Base-by-base conservation (phyloP, 1,284 basidiomycete genomes). In the Meira nashicola region DNA sequence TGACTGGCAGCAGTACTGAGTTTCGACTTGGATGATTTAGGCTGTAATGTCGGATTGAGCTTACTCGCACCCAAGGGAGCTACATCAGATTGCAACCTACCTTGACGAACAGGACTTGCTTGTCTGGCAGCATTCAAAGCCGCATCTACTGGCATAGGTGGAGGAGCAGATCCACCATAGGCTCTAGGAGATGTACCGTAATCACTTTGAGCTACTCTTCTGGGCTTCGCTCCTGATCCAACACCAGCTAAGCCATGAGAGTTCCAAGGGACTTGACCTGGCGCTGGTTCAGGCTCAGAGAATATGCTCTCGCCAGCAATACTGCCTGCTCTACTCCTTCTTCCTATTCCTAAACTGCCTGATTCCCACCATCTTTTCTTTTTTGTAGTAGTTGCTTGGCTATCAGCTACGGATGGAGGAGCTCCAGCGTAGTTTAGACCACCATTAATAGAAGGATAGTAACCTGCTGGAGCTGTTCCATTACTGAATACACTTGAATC, bases 301-400 rank as follows among this genome's bases (percentile, higher is more conserved):
- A 74, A 71, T 61, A 71, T 53, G 57, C 67, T 69, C 11, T 61
- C 59, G 17, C 67, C 71, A 11, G 68, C 60, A 15, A 74, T 40
- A 56, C 71, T 73, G n/a, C 65, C 63, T 28, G 69, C 58, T 10
- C 69, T 43, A 19, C 59, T 66, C 28, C 54, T 49, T 21, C 48
- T 54, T 49, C 68, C 65, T 39, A 59, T 60, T 23, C 48, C 41
- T 44, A 66, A 39, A 41, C 56, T 63, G 17, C 62, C 64, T 39
- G 57, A 53, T 40, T 71, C 71, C 71, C 71, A 73, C 71, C 71
- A 73, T 9, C 69, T 53, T 19, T 58, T 56, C 47, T 68, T 69
- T 2, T 58, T 58, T 9, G 50, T 50, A 15, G 50, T 58, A 17
- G 54, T 56, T 28, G 63, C n/a, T 21, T 59, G 62, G n/a, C 64